phyloP scores from a whole-genome alignment of 2,329 filamentous ascomycete species.

The Cladophialophora yegresii region DNA sequence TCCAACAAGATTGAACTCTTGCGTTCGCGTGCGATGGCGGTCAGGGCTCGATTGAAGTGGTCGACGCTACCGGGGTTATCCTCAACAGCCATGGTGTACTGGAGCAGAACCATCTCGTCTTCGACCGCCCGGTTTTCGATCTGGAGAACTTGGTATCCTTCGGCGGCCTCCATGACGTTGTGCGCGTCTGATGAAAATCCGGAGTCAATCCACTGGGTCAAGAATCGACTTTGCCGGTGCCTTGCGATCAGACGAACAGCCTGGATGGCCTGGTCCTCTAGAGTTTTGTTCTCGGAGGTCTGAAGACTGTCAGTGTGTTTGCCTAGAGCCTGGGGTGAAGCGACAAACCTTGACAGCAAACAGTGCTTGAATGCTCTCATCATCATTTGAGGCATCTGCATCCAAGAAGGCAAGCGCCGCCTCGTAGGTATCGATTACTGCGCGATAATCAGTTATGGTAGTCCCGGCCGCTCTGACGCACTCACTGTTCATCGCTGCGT shows the following conservation, averaged over 20 bases:
- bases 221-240: conserved; percentile 56
- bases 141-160: conserved; percentile 55
- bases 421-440: conserved; percentile 61
- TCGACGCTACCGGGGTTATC: conserved; percentile 51
- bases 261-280: conserved; percentile 54
- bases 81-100: conserved; percentile 51
- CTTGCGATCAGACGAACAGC: conserved; percentile 63
- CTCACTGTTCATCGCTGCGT: conserved; percentile 58
- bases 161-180: conserved; percentile 57
- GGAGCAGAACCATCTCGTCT: conserved; percentile 54
- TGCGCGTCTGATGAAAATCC: conserved; percentile 55
- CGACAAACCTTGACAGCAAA: conserved; percentile 56
- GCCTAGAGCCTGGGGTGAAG: background rate
- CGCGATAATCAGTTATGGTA: conserved; percentile 20
- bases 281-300: conserved; percentile 55
- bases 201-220: conserved; percentile 57
- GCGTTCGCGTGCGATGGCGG: conserved; percentile 50
- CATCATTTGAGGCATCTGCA: conserved; percentile 52
- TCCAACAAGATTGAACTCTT: conserved; percentile 41
- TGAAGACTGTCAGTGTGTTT: conserved; percentile 36
- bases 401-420: conserved; percentile 66
- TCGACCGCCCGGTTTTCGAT: conserved; percentile 56
- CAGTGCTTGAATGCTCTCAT: conserved; percentile 61
- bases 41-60: conserved; percentile 51
- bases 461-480: conserved; percentile 18